These are phyloP conservation scores for Venturia nashicola DNA, from an alignment of 2,329 filamentous ascomycete genomes.

Conservation along the genomic window DNA sequence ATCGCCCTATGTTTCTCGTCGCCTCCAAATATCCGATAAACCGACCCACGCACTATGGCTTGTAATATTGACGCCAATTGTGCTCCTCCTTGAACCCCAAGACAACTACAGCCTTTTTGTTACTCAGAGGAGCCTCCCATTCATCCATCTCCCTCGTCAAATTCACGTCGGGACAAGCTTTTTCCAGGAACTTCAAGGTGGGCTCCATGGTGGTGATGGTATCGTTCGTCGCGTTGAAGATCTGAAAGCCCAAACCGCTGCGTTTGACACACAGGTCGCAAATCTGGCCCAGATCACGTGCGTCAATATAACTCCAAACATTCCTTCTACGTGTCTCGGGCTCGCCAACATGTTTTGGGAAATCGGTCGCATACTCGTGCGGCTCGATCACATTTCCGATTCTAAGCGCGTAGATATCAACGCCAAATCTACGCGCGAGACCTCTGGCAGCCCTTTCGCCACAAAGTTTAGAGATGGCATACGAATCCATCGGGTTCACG, in stretches of 20 bases:
- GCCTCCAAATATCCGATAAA: not conserved
- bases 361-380: conserved; percentile 45
- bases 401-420: conserved; percentile 48
- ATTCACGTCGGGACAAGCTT: conserved; percentile 35
- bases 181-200: conserved; percentile 40
- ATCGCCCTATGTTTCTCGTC: not conserved
- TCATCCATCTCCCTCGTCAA: conserved; percentile 45
- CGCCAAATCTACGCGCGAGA: conserved; percentile 42
- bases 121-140: conserved; percentile 48
- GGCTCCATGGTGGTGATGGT: conserved; percentile 43
- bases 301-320: conserved; percentile 53
- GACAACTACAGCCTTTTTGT: conserved; percentile 46
- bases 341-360: conserved; percentile 37
- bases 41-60: conserved; percentile 13
- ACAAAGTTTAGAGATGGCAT: conserved; percentile 48
- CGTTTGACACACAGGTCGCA: conserved; percentile 42
- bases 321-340: conserved; percentile 42
- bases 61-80: conserved; percentile 41
- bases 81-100: conserved; percentile 48
- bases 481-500: conserved; percentile 48
- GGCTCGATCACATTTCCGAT: conserved; percentile 52
- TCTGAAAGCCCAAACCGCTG: conserved; percentile 46
- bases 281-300: conserved; percentile 49
- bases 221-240: conserved; percentile 54
- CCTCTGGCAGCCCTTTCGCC: conserved; percentile 45